Conservation (phyloP, 352 stramenopile genomes). For the Phytophthora fragariaefolia region DNA sequence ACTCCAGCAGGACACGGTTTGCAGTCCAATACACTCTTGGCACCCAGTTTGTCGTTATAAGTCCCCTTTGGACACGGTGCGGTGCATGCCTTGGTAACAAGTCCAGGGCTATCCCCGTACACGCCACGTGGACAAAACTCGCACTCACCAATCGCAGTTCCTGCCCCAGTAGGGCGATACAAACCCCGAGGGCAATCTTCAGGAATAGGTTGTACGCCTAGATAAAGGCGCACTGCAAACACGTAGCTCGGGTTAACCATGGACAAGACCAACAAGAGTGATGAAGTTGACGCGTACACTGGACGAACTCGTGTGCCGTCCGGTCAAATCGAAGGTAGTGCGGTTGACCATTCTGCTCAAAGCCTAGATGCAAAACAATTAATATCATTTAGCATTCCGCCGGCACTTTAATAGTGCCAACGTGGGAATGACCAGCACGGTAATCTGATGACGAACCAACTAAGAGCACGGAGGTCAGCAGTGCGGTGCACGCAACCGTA, state of each 20-base stretch:
- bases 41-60: slow-evolving; percentile 65
- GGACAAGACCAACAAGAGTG: not conserved
- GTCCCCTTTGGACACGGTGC: slow-evolving; percentile 77
- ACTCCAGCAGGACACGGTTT: slow-evolving; percentile 71
- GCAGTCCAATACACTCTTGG: slow-evolving; percentile 69
- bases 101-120: slow-evolving; percentile 68
- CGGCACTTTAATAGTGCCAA: too few species aligned
- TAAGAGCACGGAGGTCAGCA: not conserved
- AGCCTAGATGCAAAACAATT: not conserved
- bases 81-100: slow-evolving; percentile 69
- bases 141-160: slow-evolving; percentile 63
- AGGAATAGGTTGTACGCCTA: slow-evolving; percentile 54
- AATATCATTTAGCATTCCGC: too few species aligned
- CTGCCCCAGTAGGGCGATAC: slow-evolving; percentile 59
- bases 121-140: slow-evolving; percentile 75
- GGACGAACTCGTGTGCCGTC: slow-evolving; percentile 2
- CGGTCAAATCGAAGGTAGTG: slow-evolving; percentile 4
- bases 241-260: not conserved
- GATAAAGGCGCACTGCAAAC: slow-evolving; percentile 52
- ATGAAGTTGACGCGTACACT: not conserved
- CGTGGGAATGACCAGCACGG: too few species aligned
- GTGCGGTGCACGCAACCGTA: not conserved
- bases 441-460: not conserved
- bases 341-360: not conserved
- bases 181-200: slow-evolving; percentile 65